A percentile compares a stretch with the other conserved stretches of the same genome.
Evolutionary conservation across 768 basidiomycete species (phyloP).

Genomic region (Boletus sp.): DNA sequence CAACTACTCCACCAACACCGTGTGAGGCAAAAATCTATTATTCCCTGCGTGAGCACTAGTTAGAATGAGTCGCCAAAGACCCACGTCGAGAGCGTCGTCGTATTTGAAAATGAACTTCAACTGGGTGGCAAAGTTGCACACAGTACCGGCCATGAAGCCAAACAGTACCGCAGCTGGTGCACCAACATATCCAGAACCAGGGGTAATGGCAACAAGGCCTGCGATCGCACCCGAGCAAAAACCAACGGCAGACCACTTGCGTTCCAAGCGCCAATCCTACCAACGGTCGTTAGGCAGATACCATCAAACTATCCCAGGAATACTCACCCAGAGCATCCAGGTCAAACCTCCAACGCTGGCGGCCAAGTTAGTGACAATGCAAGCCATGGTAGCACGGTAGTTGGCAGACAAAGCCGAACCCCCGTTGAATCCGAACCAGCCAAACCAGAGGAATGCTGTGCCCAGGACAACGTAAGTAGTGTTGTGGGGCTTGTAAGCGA

Average conservation of each 20-base stretch:
- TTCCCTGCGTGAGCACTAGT: background rate
- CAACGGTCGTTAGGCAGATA: background rate
- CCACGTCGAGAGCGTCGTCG: conserved; percentile 78
- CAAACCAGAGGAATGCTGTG: conserved; percentile 91
- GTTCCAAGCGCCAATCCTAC: conserved; percentile 86
- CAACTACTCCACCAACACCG: conserved; percentile 72
- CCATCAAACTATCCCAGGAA: background rate
- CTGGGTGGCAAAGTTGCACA: conserved; percentile 95
- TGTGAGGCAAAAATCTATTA: conserved; percentile 85
- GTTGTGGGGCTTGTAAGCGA: conserved; percentile 94
- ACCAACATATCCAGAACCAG: conserved; percentile 80
- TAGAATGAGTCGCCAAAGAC: conserved; percentile 18
- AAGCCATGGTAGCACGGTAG: conserved; percentile 81
- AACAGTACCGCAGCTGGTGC: conserved; percentile 81
- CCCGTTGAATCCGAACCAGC: conserved; percentile 96
- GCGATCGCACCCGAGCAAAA: conserved; percentile 95
- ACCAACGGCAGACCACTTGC: conserved; percentile 90
- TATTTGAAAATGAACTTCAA: conserved; percentile 79
- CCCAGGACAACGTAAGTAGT: conserved; percentile 92
- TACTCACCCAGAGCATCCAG: conserved; percentile 84
- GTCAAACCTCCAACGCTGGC: conserved; percentile 85
- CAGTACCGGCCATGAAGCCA: conserved; percentile 77
- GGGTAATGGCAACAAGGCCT: conserved; percentile 87
- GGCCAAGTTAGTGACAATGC: conserved; percentile 91
- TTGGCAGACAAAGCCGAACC: conserved; percentile 89